Evolutionary conservation across 2,329 filamentous ascomycete genomes (phyloP).

Genomic region (Trichoderma simmonsii): DNA sequence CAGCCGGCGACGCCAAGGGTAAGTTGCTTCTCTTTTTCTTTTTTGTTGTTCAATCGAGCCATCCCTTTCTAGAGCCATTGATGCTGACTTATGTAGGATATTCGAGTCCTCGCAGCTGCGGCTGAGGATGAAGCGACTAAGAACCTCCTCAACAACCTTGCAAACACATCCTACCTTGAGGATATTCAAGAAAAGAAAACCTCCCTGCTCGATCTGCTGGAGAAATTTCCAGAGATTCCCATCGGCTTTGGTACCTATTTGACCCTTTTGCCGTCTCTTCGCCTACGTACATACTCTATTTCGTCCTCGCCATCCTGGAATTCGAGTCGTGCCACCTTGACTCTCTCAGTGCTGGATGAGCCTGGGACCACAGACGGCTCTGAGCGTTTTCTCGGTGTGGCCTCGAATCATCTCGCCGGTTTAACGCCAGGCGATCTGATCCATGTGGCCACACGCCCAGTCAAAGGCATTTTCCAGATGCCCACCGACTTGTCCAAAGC

Average conservation of each 20-base stretch:
- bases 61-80: background rate
- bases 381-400: conserved; percentile 48
- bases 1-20: conserved; percentile 64
- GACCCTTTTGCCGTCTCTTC: conserved; percentile 62
- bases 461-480: conserved; percentile 43
- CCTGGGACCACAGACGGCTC: conserved; percentile 43
- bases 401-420: conserved; percentile 54
- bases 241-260: conserved; percentile 60
- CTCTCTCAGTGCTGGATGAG: conserved; percentile 59
- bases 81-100: conserved; percentile 31
- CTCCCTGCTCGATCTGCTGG: conserved; percentile 60
- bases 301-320: conserved; percentile 64
- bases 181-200: conserved; percentile 48
- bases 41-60: no score
- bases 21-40: conserved; percentile 26
- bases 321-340: conserved; percentile 54
- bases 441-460: conserved; percentile 39
- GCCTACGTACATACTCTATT: conserved; percentile 51
- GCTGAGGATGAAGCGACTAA: conserved; percentile 33
- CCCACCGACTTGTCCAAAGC: conserved; percentile 39
- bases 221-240: conserved; percentile 50
- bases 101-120: conserved; percentile 23
- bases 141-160: conserved; percentile 36
- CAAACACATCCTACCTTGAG: conserved; percentile 36
- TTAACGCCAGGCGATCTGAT: conserved; percentile 40